Evolutionary conservation across 2,329 filamentous ascomycete species (phyloP).

Genomic region (Beauveria varroae): DNA sequence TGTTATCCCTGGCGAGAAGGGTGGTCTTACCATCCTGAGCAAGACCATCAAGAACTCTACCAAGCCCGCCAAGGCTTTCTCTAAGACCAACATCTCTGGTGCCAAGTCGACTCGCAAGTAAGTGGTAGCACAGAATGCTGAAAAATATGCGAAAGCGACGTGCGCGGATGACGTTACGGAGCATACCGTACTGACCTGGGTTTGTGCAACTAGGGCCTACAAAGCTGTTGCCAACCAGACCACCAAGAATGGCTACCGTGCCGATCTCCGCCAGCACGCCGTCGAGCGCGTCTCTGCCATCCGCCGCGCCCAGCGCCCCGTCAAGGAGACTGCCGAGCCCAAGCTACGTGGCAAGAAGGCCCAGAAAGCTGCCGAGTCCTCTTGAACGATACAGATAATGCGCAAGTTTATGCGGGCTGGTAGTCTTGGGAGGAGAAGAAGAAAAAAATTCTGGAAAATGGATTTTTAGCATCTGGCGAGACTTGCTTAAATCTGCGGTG

Average conservation of each 20-base stretch:
- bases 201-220: constrained; percentile 60
- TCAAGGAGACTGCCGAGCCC: constrained; percentile 65
- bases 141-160: not conserved
- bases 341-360: constrained; percentile 79
- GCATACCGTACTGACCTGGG: constrained; percentile 16
- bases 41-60: constrained; percentile 71
- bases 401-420: not conserved
- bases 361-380: constrained; percentile 53
- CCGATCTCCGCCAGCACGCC: constrained; percentile 68
- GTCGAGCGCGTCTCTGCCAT: constrained; percentile 83
- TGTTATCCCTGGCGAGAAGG: constrained; percentile 66
- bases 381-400: constrained; percentile 7
- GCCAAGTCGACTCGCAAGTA: constrained; percentile 68
- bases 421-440: not conserved
- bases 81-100: constrained; percentile 61
- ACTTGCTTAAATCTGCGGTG: not conserved
- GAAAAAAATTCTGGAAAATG: not conserved
- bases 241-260: constrained; percentile 79
- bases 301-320: constrained; percentile 67
- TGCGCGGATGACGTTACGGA: not conserved
- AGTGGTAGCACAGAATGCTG: constrained; percentile 16
- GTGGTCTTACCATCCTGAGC: constrained; percentile 70
- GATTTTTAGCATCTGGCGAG: not conserved
- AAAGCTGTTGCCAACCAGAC: constrained; percentile 75
- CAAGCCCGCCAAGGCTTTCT: constrained; percentile 62